phyloP scores from a whole-genome alignment of 2,329 filamentous ascomycete genomes.

The Aureobasidium namibiae region DNA sequence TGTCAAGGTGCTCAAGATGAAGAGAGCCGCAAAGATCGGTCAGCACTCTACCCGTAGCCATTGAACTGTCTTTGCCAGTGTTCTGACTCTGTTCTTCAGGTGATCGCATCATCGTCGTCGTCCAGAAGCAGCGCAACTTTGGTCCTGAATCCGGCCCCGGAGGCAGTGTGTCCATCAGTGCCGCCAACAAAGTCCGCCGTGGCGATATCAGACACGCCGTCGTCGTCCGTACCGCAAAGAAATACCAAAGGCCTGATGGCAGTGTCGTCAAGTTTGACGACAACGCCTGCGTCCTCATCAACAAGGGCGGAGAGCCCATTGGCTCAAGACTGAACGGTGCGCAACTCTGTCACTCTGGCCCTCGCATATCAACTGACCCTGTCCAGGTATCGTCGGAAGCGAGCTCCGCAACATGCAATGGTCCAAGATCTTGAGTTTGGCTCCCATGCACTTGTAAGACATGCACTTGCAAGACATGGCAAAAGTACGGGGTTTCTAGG shows the following conservation, averaged over 20 bases:
- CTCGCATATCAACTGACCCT: slow-evolving; percentile 2
- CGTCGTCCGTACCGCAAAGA: slow-evolving; percentile 83
- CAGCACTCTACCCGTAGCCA: slow-evolving; percentile 27
- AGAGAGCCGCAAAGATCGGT: slow-evolving; percentile 84
- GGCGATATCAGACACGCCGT: slow-evolving; percentile 96
- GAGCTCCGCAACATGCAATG: slow-evolving; percentile 90
- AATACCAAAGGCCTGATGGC: slow-evolving; percentile 78
- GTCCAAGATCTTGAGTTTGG: slow-evolving; percentile 96
- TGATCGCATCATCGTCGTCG: slow-evolving; percentile 93
- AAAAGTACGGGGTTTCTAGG: not conserved
- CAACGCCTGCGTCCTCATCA: slow-evolving; percentile 95
- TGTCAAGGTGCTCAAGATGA: slow-evolving; percentile 84
- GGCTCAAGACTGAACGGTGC: slow-evolving; percentile 78
- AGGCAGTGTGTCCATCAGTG: slow-evolving; percentile 61
- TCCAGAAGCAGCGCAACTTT: slow-evolving; percentile 86
- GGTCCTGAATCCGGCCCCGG: slow-evolving; percentile 63
- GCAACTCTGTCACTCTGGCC: slow-evolving; percentile 18
- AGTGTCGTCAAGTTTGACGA: slow-evolving; percentile 91
- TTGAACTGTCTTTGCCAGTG: not conserved
- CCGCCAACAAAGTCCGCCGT: slow-evolving; percentile 87
- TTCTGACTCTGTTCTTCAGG: slow-evolving; percentile 44
- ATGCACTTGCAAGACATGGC: slow-evolving; percentile 16
- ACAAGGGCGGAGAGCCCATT: slow-evolving; percentile 92
- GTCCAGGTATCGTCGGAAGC: slow-evolving; percentile 67
- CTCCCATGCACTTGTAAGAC: slow-evolving; percentile 65